phyloP scores from a whole-genome alignment of 2,329 filamentous ascomycete species.

The Chalaropsis thielavioides region DNA sequence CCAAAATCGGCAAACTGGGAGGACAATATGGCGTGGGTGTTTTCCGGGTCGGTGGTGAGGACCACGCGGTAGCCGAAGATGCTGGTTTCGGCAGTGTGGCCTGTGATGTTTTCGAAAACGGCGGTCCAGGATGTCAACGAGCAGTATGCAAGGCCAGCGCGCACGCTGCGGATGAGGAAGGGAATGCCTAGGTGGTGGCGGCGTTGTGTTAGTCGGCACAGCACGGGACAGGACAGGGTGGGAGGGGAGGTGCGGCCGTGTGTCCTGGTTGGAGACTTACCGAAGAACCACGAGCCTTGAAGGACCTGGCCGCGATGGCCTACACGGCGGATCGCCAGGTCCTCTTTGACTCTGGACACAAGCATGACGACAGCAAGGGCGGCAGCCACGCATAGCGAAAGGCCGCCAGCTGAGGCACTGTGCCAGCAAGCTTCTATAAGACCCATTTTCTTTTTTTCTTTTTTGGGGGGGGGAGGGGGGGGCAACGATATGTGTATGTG shows the following conservation, averaged over 20 bases:
- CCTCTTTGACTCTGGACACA: conserved; percentile 29
- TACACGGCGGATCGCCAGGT: conserved; percentile 19
- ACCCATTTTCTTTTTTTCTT: too few relatives aligned
- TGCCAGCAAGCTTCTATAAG: conserved; percentile 3
- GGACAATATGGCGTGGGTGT: conserved; percentile 81
- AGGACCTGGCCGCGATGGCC: conserved; percentile 1
- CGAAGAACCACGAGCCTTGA: neutral
- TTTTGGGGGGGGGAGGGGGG: too few relatives aligned
- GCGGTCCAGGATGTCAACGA: conserved; percentile 48
- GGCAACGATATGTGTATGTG: neutral
- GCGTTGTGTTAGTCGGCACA: conserved; percentile 2
- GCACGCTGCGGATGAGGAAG: conserved; percentile 44
- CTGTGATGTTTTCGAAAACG: conserved; percentile 31
- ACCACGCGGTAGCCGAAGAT: conserved; percentile 45
- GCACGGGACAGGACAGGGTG: neutral
- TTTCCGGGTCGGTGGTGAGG: conserved; percentile 71
- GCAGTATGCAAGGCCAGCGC: conserved; percentile 35
- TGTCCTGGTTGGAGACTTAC: neutral
- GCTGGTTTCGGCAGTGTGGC: conserved; percentile 47
- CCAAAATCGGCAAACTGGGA: conserved; percentile 75
- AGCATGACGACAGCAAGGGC: neutral
- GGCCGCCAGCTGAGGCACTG: neutral
- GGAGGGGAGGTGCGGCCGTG: neutral
- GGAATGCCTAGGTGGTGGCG: conserved; percentile 38
- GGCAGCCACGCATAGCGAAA: neutral